These are phyloP conservation scores for Xylariaceae sp. DNA, from an alignment of 2,329 filamentous ascomycete species.

Conservation along the genomic window DNA sequence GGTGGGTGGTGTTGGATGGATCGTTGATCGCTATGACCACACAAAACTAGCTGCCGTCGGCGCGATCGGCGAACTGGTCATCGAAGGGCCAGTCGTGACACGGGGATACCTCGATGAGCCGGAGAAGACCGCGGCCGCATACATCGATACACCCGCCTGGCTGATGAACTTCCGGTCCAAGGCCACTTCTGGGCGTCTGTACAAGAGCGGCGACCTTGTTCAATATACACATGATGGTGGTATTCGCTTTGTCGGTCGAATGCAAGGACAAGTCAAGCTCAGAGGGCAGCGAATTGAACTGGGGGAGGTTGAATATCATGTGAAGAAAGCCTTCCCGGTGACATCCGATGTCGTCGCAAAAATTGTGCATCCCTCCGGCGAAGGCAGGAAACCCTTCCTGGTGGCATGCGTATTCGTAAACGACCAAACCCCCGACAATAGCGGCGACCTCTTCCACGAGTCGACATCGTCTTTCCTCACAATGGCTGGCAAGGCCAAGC, in stretches of 20 bases:
- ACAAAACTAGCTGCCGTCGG: constrained; percentile 32
- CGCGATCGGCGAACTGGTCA: constrained; percentile 34
- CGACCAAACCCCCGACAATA: background rate
- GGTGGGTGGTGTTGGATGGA: constrained; percentile 26
- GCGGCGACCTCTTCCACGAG: background rate
- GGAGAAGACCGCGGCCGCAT: constrained; percentile 32
- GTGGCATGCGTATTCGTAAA: background rate
- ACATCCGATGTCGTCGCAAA: constrained; percentile 5
- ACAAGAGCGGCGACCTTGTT: constrained; percentile 31
- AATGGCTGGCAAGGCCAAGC: background rate
- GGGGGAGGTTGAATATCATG: constrained; percentile 16
- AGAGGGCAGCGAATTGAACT: constrained; percentile 19
- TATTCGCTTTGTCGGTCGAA: constrained; percentile 19
- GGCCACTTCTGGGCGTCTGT: constrained; percentile 28
- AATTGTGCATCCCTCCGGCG: background rate
- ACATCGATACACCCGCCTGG: constrained; percentile 37
- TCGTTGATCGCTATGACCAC: constrained; percentile 34
- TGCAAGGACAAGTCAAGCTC: constrained; percentile 16
- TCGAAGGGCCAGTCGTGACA: constrained; percentile 35
- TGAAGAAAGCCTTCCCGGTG: background rate
- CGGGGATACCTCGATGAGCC: constrained; percentile 38
- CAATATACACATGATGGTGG: constrained; percentile 23
- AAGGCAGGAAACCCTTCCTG: background rate
- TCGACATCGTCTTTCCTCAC: constrained; percentile 9
- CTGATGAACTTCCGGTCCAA: constrained; percentile 26